Evolutionary conservation across 2,329 filamentous ascomycete genomes (phyloP), one percentile per base, ranked within the genome.

Genomic region (Escovopsis sp.): DNA sequence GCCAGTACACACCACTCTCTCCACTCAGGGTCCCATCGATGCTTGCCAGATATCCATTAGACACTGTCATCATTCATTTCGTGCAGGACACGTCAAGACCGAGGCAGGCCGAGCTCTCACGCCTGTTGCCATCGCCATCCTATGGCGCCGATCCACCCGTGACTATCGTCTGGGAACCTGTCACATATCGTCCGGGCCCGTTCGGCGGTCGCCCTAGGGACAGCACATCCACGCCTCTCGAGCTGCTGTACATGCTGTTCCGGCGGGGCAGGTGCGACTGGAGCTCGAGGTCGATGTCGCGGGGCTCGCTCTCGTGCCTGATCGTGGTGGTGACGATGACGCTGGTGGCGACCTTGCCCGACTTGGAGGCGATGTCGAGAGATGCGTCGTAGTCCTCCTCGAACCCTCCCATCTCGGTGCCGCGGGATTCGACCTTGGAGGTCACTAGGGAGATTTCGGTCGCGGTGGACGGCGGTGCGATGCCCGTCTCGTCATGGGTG

Each of bases 291-390:
- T 41, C 39, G 33, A 39, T 7, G 8, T 47, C 48, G 23, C 45
- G 51, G 2, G 55, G 54, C n/a, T 53, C 52, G 45, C 52, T 59
- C 40, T 63, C 58, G 26, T 57, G 51, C 46, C 57, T 51, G 43
- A 63, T 63, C 6, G 60, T 61, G 6, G 60, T 64, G n/a, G 61
- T 63, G 18, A 62, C 55, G 32, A 62, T 42, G 15, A 64, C 61
- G 30, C 50, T 50, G 12, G 23, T 28, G 30, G 8, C 32, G 9
- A 38, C 30, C 6, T 39, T 43, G 18, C 39, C 40, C 23, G 30
- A 18, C 35, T 15, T 28, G 12, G 35, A 23, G 33, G 6, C 9
- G 32, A 12, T n/a, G n/a, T 33, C 41, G 33, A 30, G 35, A 37
- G 51, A 48, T 43, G 46, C 33, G 19, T 41, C 38, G 32, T 40